Conservation (phyloP, 1,139 yeast species). For the Candida albicans region DNA sequence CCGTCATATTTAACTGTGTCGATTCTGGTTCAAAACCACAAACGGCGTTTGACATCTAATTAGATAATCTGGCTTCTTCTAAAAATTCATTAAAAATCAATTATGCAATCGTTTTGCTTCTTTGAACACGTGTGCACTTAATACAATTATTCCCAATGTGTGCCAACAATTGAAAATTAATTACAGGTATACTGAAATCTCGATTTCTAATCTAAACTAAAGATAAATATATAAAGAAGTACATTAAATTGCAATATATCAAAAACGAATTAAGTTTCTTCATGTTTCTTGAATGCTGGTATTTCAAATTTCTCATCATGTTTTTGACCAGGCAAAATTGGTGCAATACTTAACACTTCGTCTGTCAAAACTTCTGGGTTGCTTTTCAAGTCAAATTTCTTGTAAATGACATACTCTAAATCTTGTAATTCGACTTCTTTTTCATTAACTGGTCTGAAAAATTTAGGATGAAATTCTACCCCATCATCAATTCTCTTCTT, state of each 20-base stretch:
- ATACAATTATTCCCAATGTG: no score
- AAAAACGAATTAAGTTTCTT: background rate
- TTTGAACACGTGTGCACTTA: no score
- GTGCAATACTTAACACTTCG: slow-evolving; percentile 63
- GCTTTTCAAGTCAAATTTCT: slow-evolving; percentile 42
- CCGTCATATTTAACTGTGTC: no score
- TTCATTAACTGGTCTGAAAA: slow-evolving; percentile 51
- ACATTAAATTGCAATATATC: background rate
- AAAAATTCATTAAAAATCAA: no score
- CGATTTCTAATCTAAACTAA: background rate
- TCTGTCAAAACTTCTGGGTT: slow-evolving; percentile 53
- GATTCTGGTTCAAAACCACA: no score
- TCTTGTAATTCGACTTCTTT: slow-evolving; percentile 25
- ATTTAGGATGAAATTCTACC: slow-evolving; percentile 74
- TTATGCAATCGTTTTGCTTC: no score
- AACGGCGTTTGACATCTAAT: background rate
- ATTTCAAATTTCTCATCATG: slow-evolving; percentile 62
- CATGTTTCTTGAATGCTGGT: slow-evolving; percentile 60
- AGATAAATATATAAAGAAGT: background rate
- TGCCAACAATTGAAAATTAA: no score
- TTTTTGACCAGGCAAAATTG: slow-evolving; percentile 75
- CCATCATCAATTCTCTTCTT: slow-evolving; percentile 77
- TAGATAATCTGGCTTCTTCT: no score
- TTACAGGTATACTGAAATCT: background rate
- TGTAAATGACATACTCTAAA: slow-evolving; percentile 66